Evolutionary conservation across 179 eudicot species (phyloP).

Genomic region (Silene noctiflora): DNA sequence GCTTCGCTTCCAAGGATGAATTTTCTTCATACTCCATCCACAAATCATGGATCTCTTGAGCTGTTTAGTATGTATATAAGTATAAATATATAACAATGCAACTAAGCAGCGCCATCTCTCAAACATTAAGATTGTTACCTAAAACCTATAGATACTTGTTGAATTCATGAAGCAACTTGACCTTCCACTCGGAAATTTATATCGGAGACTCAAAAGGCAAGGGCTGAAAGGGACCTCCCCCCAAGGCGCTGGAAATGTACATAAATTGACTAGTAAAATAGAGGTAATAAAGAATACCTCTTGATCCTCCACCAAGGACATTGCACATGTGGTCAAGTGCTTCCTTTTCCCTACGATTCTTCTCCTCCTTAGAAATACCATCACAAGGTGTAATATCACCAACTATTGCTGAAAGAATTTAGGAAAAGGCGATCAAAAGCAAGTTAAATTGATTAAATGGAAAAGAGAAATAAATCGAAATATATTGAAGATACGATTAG

Average conservation of each 20-base stretch:
- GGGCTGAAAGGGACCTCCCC: not conserved
- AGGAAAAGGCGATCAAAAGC: not conserved
- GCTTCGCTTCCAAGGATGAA: conserved; percentile 77
- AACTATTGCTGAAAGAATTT: conserved; percentile 66
- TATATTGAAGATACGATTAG: not conserved
- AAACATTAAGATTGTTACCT: no score
- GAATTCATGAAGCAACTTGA: not conserved
- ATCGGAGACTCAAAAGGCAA: not conserved
- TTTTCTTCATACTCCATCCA: conserved; percentile 98
- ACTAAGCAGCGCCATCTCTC: not conserved
- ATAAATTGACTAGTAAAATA: conserved; percentile 1
- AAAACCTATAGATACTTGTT: not conserved
- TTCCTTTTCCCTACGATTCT: conserved; percentile 75
- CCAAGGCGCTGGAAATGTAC: not conserved
- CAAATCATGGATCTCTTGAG: conserved; percentile 74
- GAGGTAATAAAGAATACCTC: conserved; percentile 45
- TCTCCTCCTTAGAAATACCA: conserved; percentile 81
- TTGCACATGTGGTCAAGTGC: conserved; percentile 82
- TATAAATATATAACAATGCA: not conserved
- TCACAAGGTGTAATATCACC: conserved; percentile 94
- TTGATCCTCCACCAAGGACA: conserved; percentile 83
- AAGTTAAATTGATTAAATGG: no score
- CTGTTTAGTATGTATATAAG: conserved; percentile 41
- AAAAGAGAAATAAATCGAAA: not conserved
- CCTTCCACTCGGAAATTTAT: not conserved